Evolutionary conservation across 225 moss, liverwort and hornwort species (phyloP).

Genomic region (Physcomitrium patens): DNA sequence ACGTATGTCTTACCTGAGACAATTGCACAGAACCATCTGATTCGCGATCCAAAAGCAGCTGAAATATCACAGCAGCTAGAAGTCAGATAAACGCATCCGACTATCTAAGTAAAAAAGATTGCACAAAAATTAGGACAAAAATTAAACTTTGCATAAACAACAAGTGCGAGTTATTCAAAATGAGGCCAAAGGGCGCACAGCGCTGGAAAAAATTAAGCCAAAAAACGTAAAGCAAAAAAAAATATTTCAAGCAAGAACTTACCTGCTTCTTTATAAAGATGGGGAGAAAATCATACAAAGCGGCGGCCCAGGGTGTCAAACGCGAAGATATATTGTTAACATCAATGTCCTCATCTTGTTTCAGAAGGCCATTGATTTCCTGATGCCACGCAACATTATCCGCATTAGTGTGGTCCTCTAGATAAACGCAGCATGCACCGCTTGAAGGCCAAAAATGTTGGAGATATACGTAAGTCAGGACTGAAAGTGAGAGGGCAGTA

Average conservation of each 20-base stretch:
- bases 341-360: conserved; percentile 48
- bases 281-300: conserved; percentile 91
- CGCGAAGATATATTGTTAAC: conserved; percentile 73
- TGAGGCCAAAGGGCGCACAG: too few species aligned
- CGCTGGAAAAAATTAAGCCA: too few species aligned
- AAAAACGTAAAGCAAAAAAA: too few species aligned
- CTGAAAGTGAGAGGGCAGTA: conserved; percentile 1
- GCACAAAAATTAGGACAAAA: not conserved
- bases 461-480: not conserved
- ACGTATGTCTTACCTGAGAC: conserved; percentile 70
- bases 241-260: too few species aligned
- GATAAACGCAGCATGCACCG: not conserved
- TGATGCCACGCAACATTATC: conserved; percentile 32
- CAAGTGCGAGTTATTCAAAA: too few species aligned
- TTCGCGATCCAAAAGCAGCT: conserved; percentile 97
- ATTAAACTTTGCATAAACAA: too few species aligned
- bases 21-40: conserved; percentile 98
- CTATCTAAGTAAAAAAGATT: not conserved
- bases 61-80: conserved; percentile 35
- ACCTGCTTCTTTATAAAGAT: conserved; percentile 94
- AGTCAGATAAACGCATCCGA: conserved; percentile 18
- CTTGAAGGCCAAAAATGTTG: not conserved
- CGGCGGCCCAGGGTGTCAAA: conserved; percentile 94
- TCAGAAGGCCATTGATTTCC: conserved; percentile 91
- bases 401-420: not conserved